Conservation (phyloP, 2,329 filamentous ascomycete genomes). For the Periconia digitata region DNA sequence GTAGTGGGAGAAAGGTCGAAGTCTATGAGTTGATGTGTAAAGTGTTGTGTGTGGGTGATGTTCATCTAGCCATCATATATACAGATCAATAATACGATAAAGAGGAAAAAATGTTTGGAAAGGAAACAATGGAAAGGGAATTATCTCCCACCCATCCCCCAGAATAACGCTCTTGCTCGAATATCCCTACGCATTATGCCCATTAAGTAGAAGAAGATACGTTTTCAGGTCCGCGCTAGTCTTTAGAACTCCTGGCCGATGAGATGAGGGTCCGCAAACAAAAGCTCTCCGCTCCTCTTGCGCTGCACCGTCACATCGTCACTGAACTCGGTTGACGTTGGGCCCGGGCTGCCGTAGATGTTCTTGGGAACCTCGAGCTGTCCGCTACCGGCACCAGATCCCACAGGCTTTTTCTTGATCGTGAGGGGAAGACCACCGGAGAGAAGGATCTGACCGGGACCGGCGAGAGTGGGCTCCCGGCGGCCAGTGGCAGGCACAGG, state of each 20-base stretch:
- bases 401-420: constrained; percentile 19
- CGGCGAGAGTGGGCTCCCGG: constrained; percentile 19
- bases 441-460: constrained; percentile 19
- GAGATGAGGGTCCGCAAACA: constrained; percentile 22
- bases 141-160: background rate
- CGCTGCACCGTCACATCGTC: constrained; percentile 15
- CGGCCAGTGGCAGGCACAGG: constrained; percentile 16
- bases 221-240: background rate
- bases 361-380: constrained; percentile 21
- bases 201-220: background rate
- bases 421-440: constrained; percentile 23
- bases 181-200: background rate
- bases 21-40: constrained; percentile 1
- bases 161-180: no score
- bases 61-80: constrained; percentile 3
- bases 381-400: constrained; percentile 12
- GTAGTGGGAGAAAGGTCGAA: background rate
- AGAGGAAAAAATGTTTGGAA: no score
- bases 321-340: constrained; percentile 11
- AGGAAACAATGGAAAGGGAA: background rate
- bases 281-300: constrained; percentile 23
- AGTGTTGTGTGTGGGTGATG: background rate
- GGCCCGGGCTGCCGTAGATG: constrained; percentile 14
- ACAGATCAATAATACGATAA: background rate
- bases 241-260: constrained; percentile 18